Evolutionary conservation across 73 alveolate genomes (phyloP), one percentile per base, ranked within the genome.

Genomic region (Uronychia setigera): DNA sequence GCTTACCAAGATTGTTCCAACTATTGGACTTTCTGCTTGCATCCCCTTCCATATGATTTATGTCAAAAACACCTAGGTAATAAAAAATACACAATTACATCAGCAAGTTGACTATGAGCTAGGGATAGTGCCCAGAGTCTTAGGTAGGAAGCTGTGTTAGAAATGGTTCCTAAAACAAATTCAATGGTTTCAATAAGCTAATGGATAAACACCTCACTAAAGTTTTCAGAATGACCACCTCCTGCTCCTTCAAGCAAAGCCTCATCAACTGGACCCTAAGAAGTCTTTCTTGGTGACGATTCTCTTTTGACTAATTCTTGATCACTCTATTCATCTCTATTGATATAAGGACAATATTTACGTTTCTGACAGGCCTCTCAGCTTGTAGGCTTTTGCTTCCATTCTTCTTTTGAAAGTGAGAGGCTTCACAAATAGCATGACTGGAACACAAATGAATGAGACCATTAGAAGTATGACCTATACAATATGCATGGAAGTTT

Each of bases 71-170:
- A 46, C 67, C 67, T 46, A 46, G 67, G 19, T 11, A 11, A 11
- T 46, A 46, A 11, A 46, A 11, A 91, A 96, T 96, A 86, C 95
- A 97, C n/a, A n/a, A n/a, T n/a, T 11, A 97, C 99, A 80, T 92
- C 92, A 34, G 98, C 90, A 80, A 97, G 95, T 90, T 97, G 95
- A 11, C 98, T 94, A 93, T 97, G 99, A 1, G 99, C 99, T 59
- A 97, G 94, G 32, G 97, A 86, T 81, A 97, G 94, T 11, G 99
- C 99, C 99, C 99, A 97, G 35, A 97, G 86, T 91, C 99, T 97
- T 58, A 97, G 92, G 90, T 97, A 97, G 14, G 99, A 94, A n/a
- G 99, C 99, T 33, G 99, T 97, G 85, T 97, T 97, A 84, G 98
- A 90, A 33, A 97, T 92, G 58, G 99, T 87, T 13, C 99, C 99